phyloP scores from a whole-genome alignment of 2,329 filamentous ascomycete species.

The Blastomyces parvus region DNA sequence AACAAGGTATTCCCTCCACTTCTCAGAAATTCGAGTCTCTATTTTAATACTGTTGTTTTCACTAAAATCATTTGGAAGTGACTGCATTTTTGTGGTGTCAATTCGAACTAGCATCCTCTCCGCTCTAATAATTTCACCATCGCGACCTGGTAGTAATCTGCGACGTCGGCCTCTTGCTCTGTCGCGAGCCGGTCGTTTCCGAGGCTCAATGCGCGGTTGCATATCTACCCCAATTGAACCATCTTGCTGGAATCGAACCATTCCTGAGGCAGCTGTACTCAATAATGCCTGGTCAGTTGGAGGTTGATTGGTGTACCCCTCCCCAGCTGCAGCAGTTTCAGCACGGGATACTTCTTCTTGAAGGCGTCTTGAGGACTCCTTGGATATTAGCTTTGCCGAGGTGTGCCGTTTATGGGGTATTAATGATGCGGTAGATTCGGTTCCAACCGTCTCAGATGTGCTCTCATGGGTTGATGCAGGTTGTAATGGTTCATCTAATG shows the following conservation, averaged over 20 bases:
- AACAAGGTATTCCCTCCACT: conserved; percentile 56
- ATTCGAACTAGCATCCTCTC: conserved; percentile 59
- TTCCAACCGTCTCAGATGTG: neutral
- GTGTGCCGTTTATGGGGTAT: conserved; percentile 18
- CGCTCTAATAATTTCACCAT: conserved; percentile 55
- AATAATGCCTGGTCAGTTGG: conserved; percentile 17
- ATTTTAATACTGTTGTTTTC: conserved; percentile 54
- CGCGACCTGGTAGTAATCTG: conserved; percentile 12
- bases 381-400: conserved; percentile 20
- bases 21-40: conserved; percentile 50
- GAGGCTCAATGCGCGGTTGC: conserved; percentile 32
- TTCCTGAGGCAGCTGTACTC: conserved; percentile 21
- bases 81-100: conserved; percentile 41
- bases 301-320: neutral
- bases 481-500: neutral
- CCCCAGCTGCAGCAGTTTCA: neutral
- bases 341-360: conserved; percentile 16
- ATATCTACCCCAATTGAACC: conserved; percentile 33
- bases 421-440: conserved; percentile 19
- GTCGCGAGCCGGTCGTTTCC: conserved; percentile 22
- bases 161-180: conserved; percentile 11
- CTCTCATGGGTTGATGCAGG: neutral
- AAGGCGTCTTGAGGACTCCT: conserved; percentile 18
- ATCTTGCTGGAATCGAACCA: conserved; percentile 37
- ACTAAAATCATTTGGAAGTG: conserved; percentile 51